Percentiles rank a stretch among this genome's conserved stretches.
Conservation (phyloP, 2,329 filamentous ascomycete genomes). For the Pyricularia sp. region DNA sequence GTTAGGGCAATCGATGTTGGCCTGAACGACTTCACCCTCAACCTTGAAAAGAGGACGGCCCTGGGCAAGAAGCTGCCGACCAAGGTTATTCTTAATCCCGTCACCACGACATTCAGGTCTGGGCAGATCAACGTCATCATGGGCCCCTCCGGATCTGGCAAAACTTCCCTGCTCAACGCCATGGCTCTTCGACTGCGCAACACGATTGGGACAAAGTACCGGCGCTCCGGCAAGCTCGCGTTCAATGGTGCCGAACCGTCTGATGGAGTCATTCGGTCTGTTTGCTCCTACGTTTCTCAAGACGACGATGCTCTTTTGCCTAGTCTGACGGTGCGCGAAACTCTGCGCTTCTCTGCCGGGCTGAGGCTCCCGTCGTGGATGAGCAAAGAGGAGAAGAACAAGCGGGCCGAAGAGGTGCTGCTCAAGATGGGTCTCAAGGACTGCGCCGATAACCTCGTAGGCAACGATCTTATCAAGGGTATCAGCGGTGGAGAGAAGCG, state of each 20-base stretch:
- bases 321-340: slow-evolving; percentile 68
- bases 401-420: slow-evolving; percentile 61
- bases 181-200: slow-evolving; percentile 45
- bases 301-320: slow-evolving; percentile 68
- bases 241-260: slow-evolving; percentile 65
- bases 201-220: slow-evolving; percentile 52
- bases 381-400: slow-evolving; percentile 56
- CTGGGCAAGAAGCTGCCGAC: slow-evolving; percentile 40
- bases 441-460: slow-evolving; percentile 66
- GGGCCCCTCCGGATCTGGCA: slow-evolving; percentile 70
- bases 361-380: slow-evolving; percentile 63
- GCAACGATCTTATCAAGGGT: slow-evolving; percentile 63
- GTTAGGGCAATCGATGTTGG: slow-evolving; percentile 55
- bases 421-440: slow-evolving; percentile 71
- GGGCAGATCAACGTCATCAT: slow-evolving; percentile 49
- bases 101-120: slow-evolving; percentile 57
- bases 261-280: slow-evolving; percentile 57
- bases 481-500: slow-evolving; percentile 69
- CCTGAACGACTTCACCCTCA: slow-evolving; percentile 54
- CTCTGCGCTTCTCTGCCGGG: slow-evolving; percentile 60
- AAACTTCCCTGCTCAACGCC: slow-evolving; percentile 64
- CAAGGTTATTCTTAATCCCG: slow-evolving; percentile 56
- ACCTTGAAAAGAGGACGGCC: slow-evolving; percentile 50
- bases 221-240: slow-evolving; percentile 48
- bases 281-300: slow-evolving; percentile 70